Evolutionary conservation across 768 basidiomycete genomes (phyloP).

Genomic region (Mycena kentingensis): DNA sequence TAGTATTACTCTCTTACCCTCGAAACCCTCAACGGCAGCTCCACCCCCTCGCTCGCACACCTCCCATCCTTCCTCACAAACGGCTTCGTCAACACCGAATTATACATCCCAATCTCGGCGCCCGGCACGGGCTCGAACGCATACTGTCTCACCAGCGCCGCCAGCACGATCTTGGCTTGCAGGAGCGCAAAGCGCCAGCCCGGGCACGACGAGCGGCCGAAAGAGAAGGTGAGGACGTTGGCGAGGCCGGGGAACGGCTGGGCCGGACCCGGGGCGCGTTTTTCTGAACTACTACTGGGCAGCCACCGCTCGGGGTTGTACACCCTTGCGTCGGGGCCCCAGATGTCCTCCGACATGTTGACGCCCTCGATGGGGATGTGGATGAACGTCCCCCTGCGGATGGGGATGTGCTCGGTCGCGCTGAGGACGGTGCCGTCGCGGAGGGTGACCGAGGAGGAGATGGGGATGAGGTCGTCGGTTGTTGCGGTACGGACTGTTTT

Average conservation of each 20-base stretch:
- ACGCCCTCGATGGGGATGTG: slow-evolving; percentile 62
- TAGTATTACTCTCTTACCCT: too few relatives aligned
- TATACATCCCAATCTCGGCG: slow-evolving; percentile 46
- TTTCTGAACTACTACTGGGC: slow-evolving; percentile 38
- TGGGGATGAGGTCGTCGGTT: slow-evolving; percentile 54
- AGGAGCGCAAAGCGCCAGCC: slow-evolving; percentile 50
- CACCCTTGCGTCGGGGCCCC: slow-evolving; percentile 53
- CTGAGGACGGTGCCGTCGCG: slow-evolving; percentile 40
- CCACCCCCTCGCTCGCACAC: not conserved
- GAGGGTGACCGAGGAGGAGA: slow-evolving; percentile 46
- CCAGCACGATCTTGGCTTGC: slow-evolving; percentile 55
- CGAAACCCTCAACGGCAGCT: not conserved
- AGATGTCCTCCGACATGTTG: slow-evolving; percentile 52
- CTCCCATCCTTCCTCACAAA: slow-evolving; percentile 32
- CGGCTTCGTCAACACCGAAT: slow-evolving; percentile 51
- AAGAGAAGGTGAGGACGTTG: slow-evolving; percentile 56
- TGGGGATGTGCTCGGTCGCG: slow-evolving; percentile 40
- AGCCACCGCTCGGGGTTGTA: slow-evolving; percentile 64
- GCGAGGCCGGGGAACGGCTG: slow-evolving; percentile 45
- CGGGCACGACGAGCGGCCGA: slow-evolving; percentile 52
- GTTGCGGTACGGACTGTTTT: slow-evolving; percentile 50
- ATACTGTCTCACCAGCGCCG: slow-evolving; percentile 46
- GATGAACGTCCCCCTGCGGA: slow-evolving; percentile 56
- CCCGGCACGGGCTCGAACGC: slow-evolving; percentile 45
- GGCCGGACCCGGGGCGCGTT: slow-evolving; percentile 26